Evolutionary conservation across 768 basidiomycete genomes (phyloP).

Genomic region (Hygrophorus russula): DNA sequence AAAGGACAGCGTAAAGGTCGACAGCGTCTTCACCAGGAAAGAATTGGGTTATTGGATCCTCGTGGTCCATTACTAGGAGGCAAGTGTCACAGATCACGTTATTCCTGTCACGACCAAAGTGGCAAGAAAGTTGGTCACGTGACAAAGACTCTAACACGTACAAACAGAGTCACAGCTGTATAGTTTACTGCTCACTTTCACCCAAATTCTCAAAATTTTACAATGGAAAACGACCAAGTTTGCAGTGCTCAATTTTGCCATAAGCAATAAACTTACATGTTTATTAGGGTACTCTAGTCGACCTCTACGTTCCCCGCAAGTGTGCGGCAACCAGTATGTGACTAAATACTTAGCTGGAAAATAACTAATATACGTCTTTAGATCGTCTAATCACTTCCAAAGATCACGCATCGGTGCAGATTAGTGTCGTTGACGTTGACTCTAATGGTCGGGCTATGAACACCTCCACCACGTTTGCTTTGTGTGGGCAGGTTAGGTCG

Average conservation of each 20-base stretch:
- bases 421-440: constrained; percentile 92
- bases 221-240: constrained; percentile 89
- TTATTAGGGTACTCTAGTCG: constrained; percentile 87
- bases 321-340: constrained; percentile 92
- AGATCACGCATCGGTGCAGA: constrained; percentile 98
- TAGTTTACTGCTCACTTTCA: neutral
- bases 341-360: constrained; percentile 1
- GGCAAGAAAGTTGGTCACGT: too few relatives aligned
- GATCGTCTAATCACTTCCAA: constrained; percentile 98
- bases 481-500: constrained; percentile 88
- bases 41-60: constrained; percentile 65
- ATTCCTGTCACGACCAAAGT: too few relatives aligned
- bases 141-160: too few relatives aligned
- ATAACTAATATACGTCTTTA: constrained; percentile 18
- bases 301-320: constrained; percentile 99
- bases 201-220: neutral
- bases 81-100: constrained; percentile 6
- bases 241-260: constrained; percentile 12
- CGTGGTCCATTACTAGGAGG: constrained; percentile 43
- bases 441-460: constrained; percentile 68
- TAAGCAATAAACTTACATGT: constrained; percentile 1
- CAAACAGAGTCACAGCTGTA: neutral
- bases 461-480: constrained; percentile 85
- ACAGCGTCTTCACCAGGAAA: constrained; percentile 65
- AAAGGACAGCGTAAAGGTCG: constrained; percentile 71